These are phyloP conservation scores for Gymnopilus junonius DNA, from an alignment of 768 basidiomycete species.

Conservation along the genomic window DNA sequence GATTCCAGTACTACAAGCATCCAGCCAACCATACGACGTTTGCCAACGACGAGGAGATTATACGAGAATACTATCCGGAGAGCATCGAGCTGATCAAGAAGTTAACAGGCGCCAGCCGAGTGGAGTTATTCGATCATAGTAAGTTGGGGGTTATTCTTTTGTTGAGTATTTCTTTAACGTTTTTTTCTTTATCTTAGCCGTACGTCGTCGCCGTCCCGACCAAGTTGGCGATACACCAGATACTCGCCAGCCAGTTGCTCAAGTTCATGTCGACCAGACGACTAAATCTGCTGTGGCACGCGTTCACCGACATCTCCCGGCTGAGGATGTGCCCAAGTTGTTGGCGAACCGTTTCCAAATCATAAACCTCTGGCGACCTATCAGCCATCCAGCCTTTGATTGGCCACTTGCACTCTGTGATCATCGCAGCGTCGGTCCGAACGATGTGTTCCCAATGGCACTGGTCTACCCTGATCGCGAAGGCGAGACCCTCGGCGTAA, in stretches of 20 bases:
- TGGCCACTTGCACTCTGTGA: constrained; percentile 59
- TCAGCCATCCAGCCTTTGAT: constrained; percentile 48
- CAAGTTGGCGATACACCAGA: constrained; percentile 36
- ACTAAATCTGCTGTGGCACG: constrained; percentile 44
- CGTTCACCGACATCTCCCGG: constrained; percentile 55
- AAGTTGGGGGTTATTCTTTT: constrained; percentile 32
- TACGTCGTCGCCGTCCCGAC: constrained; percentile 48
- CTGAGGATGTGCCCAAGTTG: constrained; percentile 45
- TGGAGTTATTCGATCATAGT: constrained; percentile 68
- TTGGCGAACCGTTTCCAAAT: constrained; percentile 57
- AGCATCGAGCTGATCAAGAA: constrained; percentile 60
- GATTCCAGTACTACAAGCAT: constrained; percentile 49
- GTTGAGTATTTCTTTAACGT: background rate
- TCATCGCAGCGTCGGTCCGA: constrained; percentile 46
- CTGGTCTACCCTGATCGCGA: constrained; percentile 53
- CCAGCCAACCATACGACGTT: constrained; percentile 53
- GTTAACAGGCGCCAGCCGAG: constrained; percentile 59
- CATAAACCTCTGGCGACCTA: constrained; percentile 66
- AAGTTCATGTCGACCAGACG: constrained; percentile 59
- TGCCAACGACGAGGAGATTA: constrained; percentile 52
- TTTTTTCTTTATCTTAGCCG: constrained; percentile 30
- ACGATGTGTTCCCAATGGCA: constrained; percentile 48
- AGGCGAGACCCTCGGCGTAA: constrained; percentile 55
- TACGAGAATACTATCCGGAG: constrained; percentile 63
- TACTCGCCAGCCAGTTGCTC: constrained; percentile 49